phyloP scores from a whole-genome alignment of 176 grass and related monocot species.

The Thalia dealbata region DNA sequence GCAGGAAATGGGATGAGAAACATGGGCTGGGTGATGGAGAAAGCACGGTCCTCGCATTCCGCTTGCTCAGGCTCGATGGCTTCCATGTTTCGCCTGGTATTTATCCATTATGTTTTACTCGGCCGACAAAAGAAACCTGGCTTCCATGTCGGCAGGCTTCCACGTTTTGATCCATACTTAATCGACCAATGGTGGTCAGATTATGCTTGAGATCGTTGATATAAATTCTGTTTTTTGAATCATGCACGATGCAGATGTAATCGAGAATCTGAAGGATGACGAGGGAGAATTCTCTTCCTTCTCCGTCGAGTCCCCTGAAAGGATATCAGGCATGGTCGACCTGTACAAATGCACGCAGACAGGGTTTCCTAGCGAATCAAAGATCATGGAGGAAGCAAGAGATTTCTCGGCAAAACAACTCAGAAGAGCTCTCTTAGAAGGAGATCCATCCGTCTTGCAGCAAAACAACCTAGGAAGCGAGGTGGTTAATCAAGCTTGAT shows the following conservation, averaged over 20 bases:
- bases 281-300: background rate
- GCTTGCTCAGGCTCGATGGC: slow-evolving; percentile 8
- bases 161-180: too few relatives aligned
- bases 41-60: slow-evolving; percentile 15
- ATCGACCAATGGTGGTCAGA: too few relatives aligned
- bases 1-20: slow-evolving; percentile 13
- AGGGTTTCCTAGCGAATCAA: slow-evolving; percentile 14
- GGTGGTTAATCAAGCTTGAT: background rate
- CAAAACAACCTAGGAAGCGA: slow-evolving; percentile 5
- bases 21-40: background rate
- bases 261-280: background rate
- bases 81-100: background rate
- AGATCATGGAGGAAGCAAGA: background rate
- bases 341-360: slow-evolving; percentile 9
- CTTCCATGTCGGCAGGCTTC: too few relatives aligned
- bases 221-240: too few relatives aligned
- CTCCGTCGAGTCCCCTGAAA: slow-evolving; percentile 4
- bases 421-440: background rate
- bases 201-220: too few relatives aligned
- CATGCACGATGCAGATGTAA: background rate
- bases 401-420: slow-evolving; percentile 2
- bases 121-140: too few relatives aligned
- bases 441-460: background rate
- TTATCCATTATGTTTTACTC: too few relatives aligned
- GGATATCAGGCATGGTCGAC: slow-evolving; percentile 16